Evolutionary conservation across 192 early-diverging fungal species (phyloP), one percentile per base, ranked within the genome.

Genomic region (Pilobolus umbonatus): DNA sequence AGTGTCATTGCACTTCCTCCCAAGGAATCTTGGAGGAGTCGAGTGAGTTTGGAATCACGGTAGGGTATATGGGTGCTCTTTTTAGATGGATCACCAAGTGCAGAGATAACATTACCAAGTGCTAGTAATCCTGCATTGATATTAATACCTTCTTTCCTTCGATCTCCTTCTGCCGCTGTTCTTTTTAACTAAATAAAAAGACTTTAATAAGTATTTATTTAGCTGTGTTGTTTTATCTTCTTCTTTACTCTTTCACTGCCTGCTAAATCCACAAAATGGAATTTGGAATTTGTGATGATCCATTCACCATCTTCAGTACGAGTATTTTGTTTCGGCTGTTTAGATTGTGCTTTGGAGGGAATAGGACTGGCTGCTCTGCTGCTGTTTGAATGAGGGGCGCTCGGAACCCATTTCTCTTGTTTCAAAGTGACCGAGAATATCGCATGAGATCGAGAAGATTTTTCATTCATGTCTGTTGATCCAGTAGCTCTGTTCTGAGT

Each of bases 251-350:
- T 72, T 75, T 99, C 97, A 44, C 91, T 94, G 28, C 97, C 97
- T 19, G 97, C 97, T 71, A 99, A 74, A 77, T 99, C 97, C 12
- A 99, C 97, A 80, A 99, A 99, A 68, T 96, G 92, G 55, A 99
- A 93, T 73, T 98, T 99, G 29, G 91, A 93, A 5, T 77, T 78
- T 12, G 91, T 68, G 4, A 76, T 73, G 14, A 88, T 62, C 66
- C 77, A 77, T 48, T 84, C 84, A 8, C 75, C 84, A 24, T 78
- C 74, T 12, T 72, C 70, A 28, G 65, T 64, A 35, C 7, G 52
- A 43, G 1, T 32, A 57, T 62, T 62, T 25, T 19, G 11, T 45
- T 31, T 44, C 28, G 25, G 40, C 19, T 55, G 49, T 50, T 35
- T 62, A 15, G 34, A 24, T 55, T 40, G 19, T 19, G 31, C 32